These are phyloP conservation scores for Cyclotella choctawhatcheeana DNA, from an alignment of 108 stramenopile genomes.

Conservation along the genomic window DNA sequence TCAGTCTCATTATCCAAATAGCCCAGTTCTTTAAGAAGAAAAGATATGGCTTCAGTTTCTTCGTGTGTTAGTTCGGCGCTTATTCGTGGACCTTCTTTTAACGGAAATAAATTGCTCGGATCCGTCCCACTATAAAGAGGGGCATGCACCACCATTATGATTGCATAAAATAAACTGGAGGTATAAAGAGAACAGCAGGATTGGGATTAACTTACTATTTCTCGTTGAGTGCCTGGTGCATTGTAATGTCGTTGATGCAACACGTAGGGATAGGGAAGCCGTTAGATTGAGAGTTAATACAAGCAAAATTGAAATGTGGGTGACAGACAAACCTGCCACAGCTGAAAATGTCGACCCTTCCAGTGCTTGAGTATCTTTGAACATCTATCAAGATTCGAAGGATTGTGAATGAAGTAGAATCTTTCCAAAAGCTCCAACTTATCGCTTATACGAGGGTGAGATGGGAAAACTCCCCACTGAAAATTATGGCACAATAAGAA, in stretches of 20 bases:
- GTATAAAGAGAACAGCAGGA: too few relatives aligned
- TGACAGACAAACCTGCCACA: too few relatives aligned
- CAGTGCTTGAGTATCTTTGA: slow-evolving; percentile 69
- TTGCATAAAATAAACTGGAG: too few relatives aligned
- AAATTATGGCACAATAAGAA: not conserved
- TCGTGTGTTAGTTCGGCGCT: slow-evolving; percentile 66
- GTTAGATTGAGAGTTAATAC: too few relatives aligned
- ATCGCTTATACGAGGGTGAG: slow-evolving; percentile 67
- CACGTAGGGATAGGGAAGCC: too few relatives aligned
- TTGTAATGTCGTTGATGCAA: too few relatives aligned
- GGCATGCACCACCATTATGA: too few relatives aligned
- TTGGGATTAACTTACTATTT: slow-evolving; percentile 74
- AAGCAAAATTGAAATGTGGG: too few relatives aligned
- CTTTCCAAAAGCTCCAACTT: slow-evolving; percentile 72
- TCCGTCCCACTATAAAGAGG: slow-evolving; percentile 51
- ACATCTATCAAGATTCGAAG: slow-evolving; percentile 70
- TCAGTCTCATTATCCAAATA: slow-evolving; percentile 46
- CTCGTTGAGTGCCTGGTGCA: slow-evolving; percentile 62
- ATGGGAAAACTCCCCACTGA: slow-evolving; percentile 79
- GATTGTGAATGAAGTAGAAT: slow-evolving; percentile 81
- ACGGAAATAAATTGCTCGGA: slow-evolving; percentile 76
- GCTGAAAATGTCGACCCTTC: slow-evolving; percentile 69
- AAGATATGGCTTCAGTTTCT: slow-evolving; percentile 69
- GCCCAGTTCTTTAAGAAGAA: slow-evolving; percentile 69
- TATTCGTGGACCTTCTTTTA: slow-evolving; percentile 55